Conservation (phyloP, 2,329 filamentous ascomycete genomes). For the Cladosporium sp. region DNA sequence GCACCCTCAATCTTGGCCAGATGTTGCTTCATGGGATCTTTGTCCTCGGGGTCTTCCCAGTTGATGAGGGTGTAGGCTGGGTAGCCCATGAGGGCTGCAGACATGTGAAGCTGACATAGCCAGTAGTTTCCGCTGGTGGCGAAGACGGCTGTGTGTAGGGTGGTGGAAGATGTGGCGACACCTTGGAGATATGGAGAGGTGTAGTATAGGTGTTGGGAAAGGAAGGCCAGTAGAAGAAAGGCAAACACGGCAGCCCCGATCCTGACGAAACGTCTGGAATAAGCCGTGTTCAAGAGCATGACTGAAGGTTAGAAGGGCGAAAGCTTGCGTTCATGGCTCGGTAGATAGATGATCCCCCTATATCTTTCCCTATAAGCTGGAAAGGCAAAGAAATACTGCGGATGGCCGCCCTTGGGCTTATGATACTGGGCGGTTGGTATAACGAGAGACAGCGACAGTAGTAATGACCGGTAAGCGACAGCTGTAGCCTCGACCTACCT, state of each 20-base stretch:
- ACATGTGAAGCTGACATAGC: slow-evolving; percentile 54
- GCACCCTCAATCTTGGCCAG: slow-evolving; percentile 17
- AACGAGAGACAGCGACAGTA: too few relatives aligned
- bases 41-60: slow-evolving; percentile 30
- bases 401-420: too few relatives aligned
- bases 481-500: too few relatives aligned
- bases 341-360: too few relatives aligned
- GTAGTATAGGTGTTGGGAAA: background rate
- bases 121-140: slow-evolving; percentile 42
- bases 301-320: background rate
- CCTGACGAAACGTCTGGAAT: background rate
- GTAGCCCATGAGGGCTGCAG: slow-evolving; percentile 55
- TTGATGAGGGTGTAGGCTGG: slow-evolving; percentile 53
- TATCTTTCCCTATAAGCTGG: too few relatives aligned
- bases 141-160: background rate
- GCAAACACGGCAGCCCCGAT: background rate
- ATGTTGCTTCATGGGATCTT: slow-evolving; percentile 34
- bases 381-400: too few relatives aligned
- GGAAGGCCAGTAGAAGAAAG: background rate
- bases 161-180: background rate
- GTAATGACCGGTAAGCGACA: too few relatives aligned
- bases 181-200: background rate
- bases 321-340: too few relatives aligned
- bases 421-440: too few relatives aligned
- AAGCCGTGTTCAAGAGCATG: background rate